Conservation (phyloP, 768 basidiomycete species). For the Lyophyllum decastes region DNA sequence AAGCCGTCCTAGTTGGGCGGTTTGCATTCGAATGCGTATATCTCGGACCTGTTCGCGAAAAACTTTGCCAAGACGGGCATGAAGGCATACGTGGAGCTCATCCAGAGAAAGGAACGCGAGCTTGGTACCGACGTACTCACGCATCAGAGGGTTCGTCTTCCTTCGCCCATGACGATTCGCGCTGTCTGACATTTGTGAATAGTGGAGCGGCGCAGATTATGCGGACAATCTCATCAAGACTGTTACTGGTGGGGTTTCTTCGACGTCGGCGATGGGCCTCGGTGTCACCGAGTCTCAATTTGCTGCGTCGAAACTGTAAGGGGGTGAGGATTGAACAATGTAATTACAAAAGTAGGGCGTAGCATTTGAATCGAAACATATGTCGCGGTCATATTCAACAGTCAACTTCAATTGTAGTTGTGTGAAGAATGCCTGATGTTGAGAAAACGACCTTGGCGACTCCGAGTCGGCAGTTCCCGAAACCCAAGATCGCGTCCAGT, state of each 20-base stretch:
- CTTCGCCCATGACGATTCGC: background rate
- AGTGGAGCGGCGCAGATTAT: conserved; percentile 97
- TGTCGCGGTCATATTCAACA: too few relatives aligned
- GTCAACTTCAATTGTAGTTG: too few relatives aligned
- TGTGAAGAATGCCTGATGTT: too few relatives aligned
- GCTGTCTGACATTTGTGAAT: conserved; percentile 13
- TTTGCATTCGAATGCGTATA: conserved; percentile 96
- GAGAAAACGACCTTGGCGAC: background rate
- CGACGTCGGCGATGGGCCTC: conserved; percentile 98
- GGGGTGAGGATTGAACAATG: conserved; percentile 10
- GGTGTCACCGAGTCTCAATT: conserved; percentile 95
- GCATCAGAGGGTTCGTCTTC: conserved; percentile 82
- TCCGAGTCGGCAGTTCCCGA: conserved; percentile 21
- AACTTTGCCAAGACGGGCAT: conserved; percentile 93
- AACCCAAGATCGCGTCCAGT: background rate
- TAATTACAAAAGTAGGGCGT: conserved; percentile 6
- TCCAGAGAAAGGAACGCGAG: conserved; percentile 92
- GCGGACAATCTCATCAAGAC: conserved; percentile 92
- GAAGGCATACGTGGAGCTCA: conserved; percentile 97
- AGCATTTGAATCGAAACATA: background rate
- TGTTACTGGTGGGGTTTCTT: conserved; percentile 95
- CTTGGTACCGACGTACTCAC: conserved; percentile 95
- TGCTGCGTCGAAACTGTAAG: conserved; percentile 36
- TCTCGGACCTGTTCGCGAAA: conserved; percentile 89
- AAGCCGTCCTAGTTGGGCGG: conserved; percentile 73